Evolutionary conservation across 2,329 filamentous ascomycete species (phyloP), one percentile per base, ranked within the genome.

Genomic region (Fusarium odoratissimum): DNA sequence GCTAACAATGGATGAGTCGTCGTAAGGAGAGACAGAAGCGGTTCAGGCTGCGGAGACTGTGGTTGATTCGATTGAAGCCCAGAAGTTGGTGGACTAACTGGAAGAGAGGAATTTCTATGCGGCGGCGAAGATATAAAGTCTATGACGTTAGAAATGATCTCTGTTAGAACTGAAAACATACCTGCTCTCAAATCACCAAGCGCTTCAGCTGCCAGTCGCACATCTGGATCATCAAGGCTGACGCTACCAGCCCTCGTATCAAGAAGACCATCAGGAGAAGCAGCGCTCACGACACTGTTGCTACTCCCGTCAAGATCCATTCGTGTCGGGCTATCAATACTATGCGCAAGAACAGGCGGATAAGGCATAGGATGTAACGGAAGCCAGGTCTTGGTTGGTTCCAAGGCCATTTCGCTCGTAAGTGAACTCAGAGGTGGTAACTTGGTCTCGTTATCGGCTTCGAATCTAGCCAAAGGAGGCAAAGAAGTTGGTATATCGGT

Each of bases 1-100:
- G 93, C 94, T 21, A 98, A 88, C 69, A 97, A 86, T 1, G 95
- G 95, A 79, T 98, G 95, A 2, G 93, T 93, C 5, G 94, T 95
- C 1, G 95, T 97, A 28, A 98, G 88, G 3, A 98, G 89, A 9
- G 94, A 93, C 7, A 98, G 86, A 10, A 98, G 86, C 2, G 95
- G 96, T 81, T 98, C 95, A 10, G 90, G 87, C 44, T 92, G 88
- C 19, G 86, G 82, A 3, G 86, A 83, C 33, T 83, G 78, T 46
- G 82, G 80, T 56, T 40, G 60, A n/a, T 54, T 68, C n/a, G 72
- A 61, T 45, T 76, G 66, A 58, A 81, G 80, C 73, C 78, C 79
- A 67, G 76, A 77, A 37, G 67, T 79, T 25, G 76, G 81, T 14
- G 78, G 82, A 71, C 60, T 83, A 31, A 81, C 80, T 45, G 83